Conservation (phyloP, 2,329 filamentous ascomycete genomes). For the Sporothrix inflata region DNA sequence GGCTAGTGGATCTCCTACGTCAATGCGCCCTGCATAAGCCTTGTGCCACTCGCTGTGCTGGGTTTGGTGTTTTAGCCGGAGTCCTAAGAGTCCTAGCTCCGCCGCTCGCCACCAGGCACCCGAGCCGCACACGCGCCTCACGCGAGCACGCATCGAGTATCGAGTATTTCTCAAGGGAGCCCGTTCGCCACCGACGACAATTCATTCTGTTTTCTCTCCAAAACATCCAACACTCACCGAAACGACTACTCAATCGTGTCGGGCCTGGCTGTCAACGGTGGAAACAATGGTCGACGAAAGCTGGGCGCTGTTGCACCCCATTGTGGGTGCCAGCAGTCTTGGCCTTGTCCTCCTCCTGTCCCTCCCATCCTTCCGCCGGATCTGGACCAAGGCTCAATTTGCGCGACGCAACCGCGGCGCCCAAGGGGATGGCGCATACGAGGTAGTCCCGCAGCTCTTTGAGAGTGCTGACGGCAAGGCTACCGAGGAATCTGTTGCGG, state of each 20-base stretch:
- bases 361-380: constrained; percentile 33
- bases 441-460: constrained; percentile 37
- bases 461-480: constrained; percentile 41
- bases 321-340: constrained; percentile 31
- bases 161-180: background rate
- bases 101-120: constrained; percentile 7
- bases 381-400: constrained; percentile 27
- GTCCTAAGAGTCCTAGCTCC: background rate
- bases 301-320: constrained; percentile 25
- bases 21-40: constrained; percentile 20
- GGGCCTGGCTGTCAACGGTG: background rate
- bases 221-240: background rate
- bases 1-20: background rate
- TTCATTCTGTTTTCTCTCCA: background rate
- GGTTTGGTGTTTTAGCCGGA: constrained; percentile 20
- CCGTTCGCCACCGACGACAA: background rate
- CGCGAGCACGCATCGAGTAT: background rate
- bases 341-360: constrained; percentile 32
- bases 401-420: constrained; percentile 30
- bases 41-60: background rate
- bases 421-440: constrained; percentile 31
- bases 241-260: background rate
- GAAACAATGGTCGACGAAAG: constrained; percentile 25
- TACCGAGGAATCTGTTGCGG: constrained; percentile 41
- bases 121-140: constrained; percentile 14